Percentiles rank a stretch among this genome's conserved stretches.
Evolutionary conservation across 202 grass and related monocot genomes (phyloP).

Genomic region (Setaria italica): DNA sequence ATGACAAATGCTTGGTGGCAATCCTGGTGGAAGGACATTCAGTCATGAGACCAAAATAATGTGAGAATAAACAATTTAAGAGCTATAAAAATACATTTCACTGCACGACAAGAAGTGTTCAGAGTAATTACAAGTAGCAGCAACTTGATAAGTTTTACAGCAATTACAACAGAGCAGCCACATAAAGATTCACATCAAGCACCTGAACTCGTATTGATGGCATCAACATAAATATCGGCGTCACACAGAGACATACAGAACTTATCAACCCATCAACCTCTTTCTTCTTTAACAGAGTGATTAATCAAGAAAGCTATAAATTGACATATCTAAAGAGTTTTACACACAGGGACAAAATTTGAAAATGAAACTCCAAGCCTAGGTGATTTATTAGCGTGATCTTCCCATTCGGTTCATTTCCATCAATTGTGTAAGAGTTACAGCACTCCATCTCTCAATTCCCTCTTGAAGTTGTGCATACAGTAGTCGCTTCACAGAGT

Average conservation of each 20-base stretch:
- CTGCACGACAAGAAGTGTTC: slow-evolving; percentile 10
- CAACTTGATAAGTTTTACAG: slow-evolving; percentile 2
- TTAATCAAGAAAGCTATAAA: slow-evolving; percentile 41
- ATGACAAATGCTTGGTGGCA: background rate
- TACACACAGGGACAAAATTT: slow-evolving; percentile 33
- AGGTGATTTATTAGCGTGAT: slow-evolving; percentile 38
- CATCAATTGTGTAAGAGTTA: slow-evolving; percentile 77
- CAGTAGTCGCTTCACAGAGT: slow-evolving; percentile 75
- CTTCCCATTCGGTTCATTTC: slow-evolving; percentile 71
- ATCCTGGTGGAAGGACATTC: background rate
- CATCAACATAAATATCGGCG: slow-evolving; percentile 12
- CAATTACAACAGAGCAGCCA: slow-evolving; percentile 14
- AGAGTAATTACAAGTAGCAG: too few relatives aligned
- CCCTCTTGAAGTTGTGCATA: slow-evolving; percentile 83
- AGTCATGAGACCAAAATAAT: background rate
- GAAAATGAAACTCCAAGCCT: slow-evolving; percentile 28
- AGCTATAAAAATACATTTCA: slow-evolving; percentile 12
- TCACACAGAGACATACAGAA: background rate
- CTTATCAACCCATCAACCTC: slow-evolving; percentile 1
- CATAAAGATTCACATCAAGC: background rate
- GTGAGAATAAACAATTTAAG: background rate
- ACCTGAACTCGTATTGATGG: background rate
- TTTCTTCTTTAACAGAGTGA: slow-evolving; percentile 9
- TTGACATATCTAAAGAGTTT: slow-evolving; percentile 23
- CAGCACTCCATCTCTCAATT: slow-evolving; percentile 78